These are phyloP conservation scores for Paralagenidium karlingii DNA, from an alignment of 352 stramenopile species.

Conservation along the genomic window DNA sequence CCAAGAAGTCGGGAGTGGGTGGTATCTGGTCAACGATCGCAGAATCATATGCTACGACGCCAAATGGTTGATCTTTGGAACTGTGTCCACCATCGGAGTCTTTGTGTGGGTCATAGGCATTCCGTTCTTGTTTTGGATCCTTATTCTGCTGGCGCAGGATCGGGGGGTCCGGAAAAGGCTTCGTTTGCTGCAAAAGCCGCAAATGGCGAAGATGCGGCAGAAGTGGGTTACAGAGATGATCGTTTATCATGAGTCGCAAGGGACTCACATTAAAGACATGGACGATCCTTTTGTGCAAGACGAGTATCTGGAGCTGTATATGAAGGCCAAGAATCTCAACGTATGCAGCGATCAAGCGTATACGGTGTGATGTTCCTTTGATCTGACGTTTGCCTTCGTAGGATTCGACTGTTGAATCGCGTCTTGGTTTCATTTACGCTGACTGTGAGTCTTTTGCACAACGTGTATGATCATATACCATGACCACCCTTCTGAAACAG, in stretches of 20 bases:
- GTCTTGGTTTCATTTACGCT: conserved; percentile 66
- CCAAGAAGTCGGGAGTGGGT: conserved; percentile 44
- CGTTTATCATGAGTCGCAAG: conserved; percentile 24
- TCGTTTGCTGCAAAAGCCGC: conserved; percentile 23
- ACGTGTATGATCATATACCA: neutral
- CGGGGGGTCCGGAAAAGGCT: conserved; percentile 33
- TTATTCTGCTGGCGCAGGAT: conserved; percentile 56
- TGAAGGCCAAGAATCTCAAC: conserved; percentile 60
- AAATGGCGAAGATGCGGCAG: conserved; percentile 18
- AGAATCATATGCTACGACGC: conserved; percentile 59
- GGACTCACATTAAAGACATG: conserved; percentile 37
- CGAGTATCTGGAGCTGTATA: conserved; percentile 55
- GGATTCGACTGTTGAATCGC: conserved; percentile 52
- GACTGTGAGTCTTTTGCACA: conserved; percentile 26
- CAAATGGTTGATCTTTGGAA: conserved; percentile 46
- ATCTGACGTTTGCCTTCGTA: conserved; percentile 5
- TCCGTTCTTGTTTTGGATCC: conserved; percentile 61
- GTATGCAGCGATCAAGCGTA: conserved; percentile 5
- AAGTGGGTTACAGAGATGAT: conserved; percentile 59
- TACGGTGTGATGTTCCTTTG: neutral
- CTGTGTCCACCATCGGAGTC: conserved; percentile 36
- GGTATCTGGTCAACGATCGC: conserved; percentile 50
- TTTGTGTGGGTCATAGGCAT: conserved; percentile 62
- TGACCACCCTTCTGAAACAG: conserved; percentile 1
- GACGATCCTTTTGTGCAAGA: conserved; percentile 41